Base-by-base conservation (phyloP, 768 basidiomycete species). In the Boletus edulis region DNA sequence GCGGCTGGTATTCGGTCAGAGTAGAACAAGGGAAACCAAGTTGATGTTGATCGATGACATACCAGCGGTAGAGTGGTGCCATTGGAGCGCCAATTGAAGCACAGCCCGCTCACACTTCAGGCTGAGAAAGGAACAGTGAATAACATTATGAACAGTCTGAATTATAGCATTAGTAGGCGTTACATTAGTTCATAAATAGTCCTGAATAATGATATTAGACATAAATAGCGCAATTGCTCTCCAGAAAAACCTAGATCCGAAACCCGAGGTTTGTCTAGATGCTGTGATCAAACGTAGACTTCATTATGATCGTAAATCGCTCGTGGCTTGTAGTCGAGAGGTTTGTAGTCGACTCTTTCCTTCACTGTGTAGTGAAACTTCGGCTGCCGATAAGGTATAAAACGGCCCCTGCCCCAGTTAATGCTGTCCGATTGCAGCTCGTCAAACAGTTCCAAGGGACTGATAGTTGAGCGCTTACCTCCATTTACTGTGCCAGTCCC, bases 321-420 rank as follows among this genome's bases (percentile, higher is more conserved):
- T 35, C 72, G 75, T 9, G 89, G 88, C 42, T 64, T 75, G 67
- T 91, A 90, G 18, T 77, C 75, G 51, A 84, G 65, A 4, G 63
- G 61, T 49, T 69, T 17, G 56, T 77, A 74, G 17, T 73, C 67
- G 73, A 84, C 83, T 43, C 89, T 79, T 56, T 78, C 65, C 68
- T 79, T 77, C 35, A 91, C 89, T 7, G 81, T 82, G 38, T 73
- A 62, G 61, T 91, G 89, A 64, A 91, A 84, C 10, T 75, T 76
- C 0, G 87, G 85, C 5, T 73, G 57, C 20, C 58, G 47, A 42
- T 73, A 75, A 8, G 66, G 61, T 51, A 90, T 79, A 15, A 65
- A 57, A 13, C 89, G 77, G 0, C 85, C 86, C 51, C 71, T 75
- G 15, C 87, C 87, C 2, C 85, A 52, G 62, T 89, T 78, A 15